Evolutionary conservation across 2,329 filamentous ascomycete species (phyloP).

Genomic region (Ophioceras dolichostomum): DNA sequence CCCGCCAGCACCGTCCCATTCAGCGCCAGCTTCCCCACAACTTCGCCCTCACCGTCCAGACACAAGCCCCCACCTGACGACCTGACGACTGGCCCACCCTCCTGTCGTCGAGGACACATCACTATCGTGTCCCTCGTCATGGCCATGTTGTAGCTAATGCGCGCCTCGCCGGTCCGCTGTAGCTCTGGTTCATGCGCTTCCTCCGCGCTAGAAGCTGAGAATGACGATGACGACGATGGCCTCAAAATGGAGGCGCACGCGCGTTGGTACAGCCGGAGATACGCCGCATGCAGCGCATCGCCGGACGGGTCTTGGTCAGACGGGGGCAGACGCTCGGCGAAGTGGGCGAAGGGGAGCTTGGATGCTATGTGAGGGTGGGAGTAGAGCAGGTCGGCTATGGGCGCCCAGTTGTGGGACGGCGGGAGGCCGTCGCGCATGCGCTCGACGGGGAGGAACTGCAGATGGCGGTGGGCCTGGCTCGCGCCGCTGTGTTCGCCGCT

Average conservation of each 20-base stretch:
- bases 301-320: not conserved
- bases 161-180: conserved; percentile 21
- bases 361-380: too few species aligned
- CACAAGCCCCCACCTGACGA: conserved; percentile 6
- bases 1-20: conserved; percentile 54
- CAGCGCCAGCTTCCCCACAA: conserved; percentile 32
- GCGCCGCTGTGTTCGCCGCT: conserved; percentile 56
- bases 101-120: conserved; percentile 39
- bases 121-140: conserved; percentile 42
- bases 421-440: conserved; percentile 45
- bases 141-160: conserved; percentile 53
- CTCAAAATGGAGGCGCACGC: conserved; percentile 26
- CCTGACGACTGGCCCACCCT: conserved; percentile 26
- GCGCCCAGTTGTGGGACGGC: conserved; percentile 25
- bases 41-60: conserved; percentile 10
- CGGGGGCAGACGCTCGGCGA: conserved; percentile 1
- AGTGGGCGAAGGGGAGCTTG: conserved; percentile 3
- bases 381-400: conserved; percentile 28
- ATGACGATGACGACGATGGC: not conserved
- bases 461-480: conserved; percentile 58
- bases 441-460: conserved; percentile 57
- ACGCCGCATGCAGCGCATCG: conserved; percentile 25
- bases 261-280: conserved; percentile 33
- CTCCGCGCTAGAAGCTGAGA: conserved; percentile 1
- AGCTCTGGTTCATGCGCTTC: too few species aligned